These are phyloP conservation scores for Rhizoclosmatium sp. DNA, from an alignment of 192 early-diverging fungal genomes.

Conservation along the genomic window DNA sequence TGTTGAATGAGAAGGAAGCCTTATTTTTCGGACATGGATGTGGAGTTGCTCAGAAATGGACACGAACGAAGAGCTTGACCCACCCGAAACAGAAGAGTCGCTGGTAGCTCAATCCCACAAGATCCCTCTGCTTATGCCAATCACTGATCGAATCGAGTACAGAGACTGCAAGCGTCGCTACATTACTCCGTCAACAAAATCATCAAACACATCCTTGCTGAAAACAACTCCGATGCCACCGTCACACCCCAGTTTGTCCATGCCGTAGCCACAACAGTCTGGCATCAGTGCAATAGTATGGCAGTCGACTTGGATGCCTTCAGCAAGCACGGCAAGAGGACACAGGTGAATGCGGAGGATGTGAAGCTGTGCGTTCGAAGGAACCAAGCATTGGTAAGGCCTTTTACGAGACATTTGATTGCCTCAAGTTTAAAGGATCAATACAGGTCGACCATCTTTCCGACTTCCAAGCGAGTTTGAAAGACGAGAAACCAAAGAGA, in stretches of 20 bases:
- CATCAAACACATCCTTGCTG: background rate
- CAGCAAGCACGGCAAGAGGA: conserved; percentile 17
- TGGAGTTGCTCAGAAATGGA: no score
- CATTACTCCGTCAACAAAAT: conserved; percentile 18
- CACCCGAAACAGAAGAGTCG: background rate
- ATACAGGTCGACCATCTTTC: conserved; percentile 3
- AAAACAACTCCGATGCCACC: background rate
- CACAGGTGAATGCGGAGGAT: conserved; percentile 1
- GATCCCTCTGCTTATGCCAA: no score
- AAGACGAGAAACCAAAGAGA: background rate
- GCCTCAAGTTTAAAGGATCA: no score
- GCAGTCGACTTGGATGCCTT: conserved; percentile 16
- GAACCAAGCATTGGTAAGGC: background rate
- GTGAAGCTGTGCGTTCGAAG: conserved; percentile 24
- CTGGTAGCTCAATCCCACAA: background rate
- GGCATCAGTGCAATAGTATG: background rate
- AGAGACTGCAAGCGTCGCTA: conserved; percentile 19
- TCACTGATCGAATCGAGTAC: no score
- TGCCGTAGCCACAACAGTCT: background rate
- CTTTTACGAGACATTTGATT: no score
- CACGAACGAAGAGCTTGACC: background rate
- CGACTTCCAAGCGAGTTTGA: background rate
- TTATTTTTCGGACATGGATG: no score
- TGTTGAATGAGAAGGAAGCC: no score
- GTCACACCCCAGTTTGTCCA: conserved; percentile 21